These are phyloP conservation scores for Yarrowia yakushimensis DNA, from an alignment of 805 yeast genomes.

Conservation along the genomic window DNA sequence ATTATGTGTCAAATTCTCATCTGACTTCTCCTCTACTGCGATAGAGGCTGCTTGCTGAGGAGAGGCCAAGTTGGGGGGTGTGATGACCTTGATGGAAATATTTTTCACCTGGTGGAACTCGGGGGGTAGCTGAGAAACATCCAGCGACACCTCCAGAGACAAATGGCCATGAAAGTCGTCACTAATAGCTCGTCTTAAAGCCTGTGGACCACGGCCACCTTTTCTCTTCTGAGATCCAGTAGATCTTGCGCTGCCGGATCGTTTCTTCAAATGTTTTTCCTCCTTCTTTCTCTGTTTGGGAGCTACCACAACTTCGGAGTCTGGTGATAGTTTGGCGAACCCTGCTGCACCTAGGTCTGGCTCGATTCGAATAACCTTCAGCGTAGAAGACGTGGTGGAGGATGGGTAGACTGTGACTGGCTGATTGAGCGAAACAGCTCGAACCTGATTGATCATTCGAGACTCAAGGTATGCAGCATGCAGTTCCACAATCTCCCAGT, in stretches of 20 bases:
- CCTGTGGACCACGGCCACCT: conserved; percentile 6
- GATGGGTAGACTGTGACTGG: conserved; percentile 67
- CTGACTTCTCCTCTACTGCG: conserved; percentile 8
- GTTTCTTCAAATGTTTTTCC: conserved; percentile 6
- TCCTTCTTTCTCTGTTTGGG: conserved; percentile 48
- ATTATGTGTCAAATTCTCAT: background rate
- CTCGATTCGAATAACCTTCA: conserved; percentile 49
- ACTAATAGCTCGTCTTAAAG: conserved; percentile 3
- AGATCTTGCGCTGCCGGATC: conserved; percentile 16
- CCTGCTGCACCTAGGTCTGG: conserved; percentile 34
- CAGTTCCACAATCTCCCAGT: conserved; percentile 87
- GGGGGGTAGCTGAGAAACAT: conserved; percentile 4
- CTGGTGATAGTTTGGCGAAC: conserved; percentile 55
- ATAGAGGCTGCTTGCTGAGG: conserved; percentile 25
- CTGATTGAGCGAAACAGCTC: conserved; percentile 64
- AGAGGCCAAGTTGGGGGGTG: conserved; percentile 3
- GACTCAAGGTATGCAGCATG: conserved; percentile 76
- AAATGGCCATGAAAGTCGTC: background rate
- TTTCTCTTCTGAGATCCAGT: conserved; percentile 7
- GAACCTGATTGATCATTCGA: conserved; percentile 69
- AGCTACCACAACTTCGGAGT: conserved; percentile 70
- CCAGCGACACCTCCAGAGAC: background rate
- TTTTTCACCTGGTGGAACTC: conserved; percentile 1
- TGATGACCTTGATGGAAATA: conserved; percentile 1
- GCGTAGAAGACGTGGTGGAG: conserved; percentile 55